These are phyloP conservation scores for Musa troglodytarum DNA, from an alignment of 176 grass and related monocot genomes.

Conservation along the genomic window DNA sequence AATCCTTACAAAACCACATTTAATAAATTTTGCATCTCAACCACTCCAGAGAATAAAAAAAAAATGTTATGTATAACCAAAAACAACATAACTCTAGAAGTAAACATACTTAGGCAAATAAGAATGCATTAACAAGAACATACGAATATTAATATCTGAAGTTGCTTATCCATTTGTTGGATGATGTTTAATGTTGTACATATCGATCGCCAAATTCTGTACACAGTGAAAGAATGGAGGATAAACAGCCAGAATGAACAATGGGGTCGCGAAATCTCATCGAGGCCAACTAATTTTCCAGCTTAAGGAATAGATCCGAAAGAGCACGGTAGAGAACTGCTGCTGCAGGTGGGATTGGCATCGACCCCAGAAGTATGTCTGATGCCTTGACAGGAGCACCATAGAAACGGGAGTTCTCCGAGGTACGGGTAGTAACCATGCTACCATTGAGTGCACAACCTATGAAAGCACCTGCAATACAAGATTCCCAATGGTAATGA, in stretches of 20 bases:
- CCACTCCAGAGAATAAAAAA: too few species aligned
- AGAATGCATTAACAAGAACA: too few species aligned
- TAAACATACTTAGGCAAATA: too few species aligned
- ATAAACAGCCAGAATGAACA: too few species aligned
- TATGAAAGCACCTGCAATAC: conserved; percentile 63
- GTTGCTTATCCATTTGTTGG: too few species aligned
- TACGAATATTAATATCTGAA: too few species aligned
- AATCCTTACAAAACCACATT: too few species aligned
- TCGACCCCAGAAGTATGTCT: conserved; percentile 73
- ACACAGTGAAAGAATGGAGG: neutral
- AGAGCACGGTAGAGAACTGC: conserved; percentile 54
- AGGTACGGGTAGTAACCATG: conserved; percentile 40
- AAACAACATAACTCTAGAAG: too few species aligned
- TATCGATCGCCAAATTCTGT: neutral
- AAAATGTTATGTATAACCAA: too few species aligned
- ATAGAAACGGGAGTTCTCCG: conserved; percentile 63
- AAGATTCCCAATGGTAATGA: neutral
- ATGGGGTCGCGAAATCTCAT: too few species aligned
- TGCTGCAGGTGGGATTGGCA: conserved; percentile 47
- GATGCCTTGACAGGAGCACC: conserved; percentile 45
- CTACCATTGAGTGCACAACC: conserved; percentile 71
- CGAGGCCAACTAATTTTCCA: conserved; percentile 24
- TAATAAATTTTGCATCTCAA: too few species aligned
- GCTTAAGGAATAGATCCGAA: conserved; percentile 53
- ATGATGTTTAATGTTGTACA: too few species aligned